phyloP scores from a whole-genome alignment of 2,329 filamentous ascomycete species.

The Diaporthe vexans region DNA sequence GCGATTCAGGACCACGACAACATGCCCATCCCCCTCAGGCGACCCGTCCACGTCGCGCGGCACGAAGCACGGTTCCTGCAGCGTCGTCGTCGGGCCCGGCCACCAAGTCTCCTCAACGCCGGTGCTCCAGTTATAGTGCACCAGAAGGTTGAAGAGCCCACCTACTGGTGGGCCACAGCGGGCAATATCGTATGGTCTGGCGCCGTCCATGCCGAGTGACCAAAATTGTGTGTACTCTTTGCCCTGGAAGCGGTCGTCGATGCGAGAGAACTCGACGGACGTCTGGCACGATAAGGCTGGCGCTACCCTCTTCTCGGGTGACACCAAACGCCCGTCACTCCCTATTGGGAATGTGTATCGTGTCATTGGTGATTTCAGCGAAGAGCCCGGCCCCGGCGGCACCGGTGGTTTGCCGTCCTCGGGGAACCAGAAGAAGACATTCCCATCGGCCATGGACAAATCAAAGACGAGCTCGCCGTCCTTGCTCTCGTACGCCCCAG shows the following conservation, averaged over 20 bases:
- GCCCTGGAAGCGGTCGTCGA: slow-evolving; percentile 49
- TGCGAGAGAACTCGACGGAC: slow-evolving; percentile 48
- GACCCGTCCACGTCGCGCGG: slow-evolving; percentile 50
- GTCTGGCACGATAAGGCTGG: slow-evolving; percentile 44
- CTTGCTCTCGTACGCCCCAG: slow-evolving; percentile 54
- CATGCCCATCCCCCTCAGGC: slow-evolving; percentile 58
- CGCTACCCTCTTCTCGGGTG: slow-evolving; percentile 43
- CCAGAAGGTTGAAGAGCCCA: slow-evolving; percentile 54
- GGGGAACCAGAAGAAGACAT: slow-evolving; percentile 59
- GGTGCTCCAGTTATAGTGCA: slow-evolving; percentile 48
- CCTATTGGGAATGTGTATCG: slow-evolving; percentile 45
- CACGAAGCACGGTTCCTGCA: slow-evolving; percentile 61
- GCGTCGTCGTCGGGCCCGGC: slow-evolving; percentile 51
- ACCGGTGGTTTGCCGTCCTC: slow-evolving; percentile 53
- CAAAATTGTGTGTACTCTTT: slow-evolving; percentile 44
- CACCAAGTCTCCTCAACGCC: slow-evolving; percentile 50
- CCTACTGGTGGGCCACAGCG: slow-evolving; percentile 46
- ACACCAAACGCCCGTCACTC: slow-evolving; percentile 38
- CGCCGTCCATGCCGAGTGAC: slow-evolving; percentile 50
- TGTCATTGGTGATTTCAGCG: slow-evolving; percentile 47
- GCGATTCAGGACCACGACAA: slow-evolving; percentile 52
- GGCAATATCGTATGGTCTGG: slow-evolving; percentile 48
- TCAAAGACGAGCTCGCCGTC: slow-evolving; percentile 51
- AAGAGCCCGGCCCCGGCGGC: slow-evolving; percentile 47
- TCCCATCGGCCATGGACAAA: slow-evolving; percentile 52